These are phyloP conservation scores for Phaeoacremonium minimum DNA, from an alignment of 2,329 filamentous ascomycete genomes.

Conservation along the genomic window DNA sequence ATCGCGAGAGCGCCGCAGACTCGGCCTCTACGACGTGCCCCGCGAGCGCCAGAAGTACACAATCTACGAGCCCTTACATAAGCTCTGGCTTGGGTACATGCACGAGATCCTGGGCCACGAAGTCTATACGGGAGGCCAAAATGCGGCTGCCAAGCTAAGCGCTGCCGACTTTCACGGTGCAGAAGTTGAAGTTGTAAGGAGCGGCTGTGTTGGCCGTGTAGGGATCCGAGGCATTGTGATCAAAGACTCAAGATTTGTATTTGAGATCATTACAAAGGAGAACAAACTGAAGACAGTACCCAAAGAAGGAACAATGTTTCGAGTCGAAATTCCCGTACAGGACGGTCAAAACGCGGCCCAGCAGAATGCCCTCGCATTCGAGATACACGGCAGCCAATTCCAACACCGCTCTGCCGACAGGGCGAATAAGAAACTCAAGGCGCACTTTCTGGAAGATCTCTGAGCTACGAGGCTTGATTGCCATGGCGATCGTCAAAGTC, in stretches of 20 bases:
- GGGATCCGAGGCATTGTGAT: conserved; percentile 84
- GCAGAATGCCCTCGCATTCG: conserved; percentile 59
- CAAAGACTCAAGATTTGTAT: conserved; percentile 79
- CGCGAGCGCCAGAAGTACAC: conserved; percentile 65
- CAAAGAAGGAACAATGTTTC: conserved; percentile 86
- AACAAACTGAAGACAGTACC: conserved; percentile 75
- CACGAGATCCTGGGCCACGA: conserved; percentile 70
- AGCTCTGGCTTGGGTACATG: conserved; percentile 81
- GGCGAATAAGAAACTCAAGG: conserved; percentile 88
- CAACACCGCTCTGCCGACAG: conserved; percentile 77
- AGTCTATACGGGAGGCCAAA: conserved; percentile 49
- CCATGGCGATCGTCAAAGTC: too few species aligned
- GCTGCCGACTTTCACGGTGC: conserved; percentile 92
- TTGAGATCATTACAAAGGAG: conserved; percentile 74
- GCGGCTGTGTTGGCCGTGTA: conserved; percentile 75
- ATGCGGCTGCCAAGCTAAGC: conserved; percentile 68
- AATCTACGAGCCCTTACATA: conserved; percentile 73
- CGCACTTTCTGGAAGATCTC: conserved; percentile 71
- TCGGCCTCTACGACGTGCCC: conserved; percentile 72
- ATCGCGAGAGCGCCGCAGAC: conserved; percentile 68
- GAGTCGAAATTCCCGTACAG: conserved; percentile 61
- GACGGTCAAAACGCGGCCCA: conserved; percentile 8
- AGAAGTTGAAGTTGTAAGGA: conserved; percentile 74
- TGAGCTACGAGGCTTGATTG: conserved; percentile 45
- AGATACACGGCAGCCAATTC: conserved; percentile 85